Base-by-base conservation (phyloP, 2,329 filamentous ascomycete genomes). In the Penicillium sp. region DNA sequence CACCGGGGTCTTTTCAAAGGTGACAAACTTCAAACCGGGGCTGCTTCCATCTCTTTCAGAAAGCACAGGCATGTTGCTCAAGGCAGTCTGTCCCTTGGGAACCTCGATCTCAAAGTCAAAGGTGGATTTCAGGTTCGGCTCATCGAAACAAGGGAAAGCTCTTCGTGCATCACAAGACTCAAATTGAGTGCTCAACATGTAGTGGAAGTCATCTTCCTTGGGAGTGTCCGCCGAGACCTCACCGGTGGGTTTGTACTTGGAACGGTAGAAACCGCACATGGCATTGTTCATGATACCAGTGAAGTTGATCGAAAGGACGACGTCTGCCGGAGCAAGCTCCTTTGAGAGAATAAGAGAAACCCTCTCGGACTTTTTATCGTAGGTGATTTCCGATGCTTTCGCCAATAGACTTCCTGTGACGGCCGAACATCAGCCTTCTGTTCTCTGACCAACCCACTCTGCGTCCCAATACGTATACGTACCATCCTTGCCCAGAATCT, bases 91-190 rank as follows among this genome's bases (percentile, higher is more conserved):
- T 62, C 93, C 90, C 44, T 88, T 87, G 14, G 94, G 93, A 44
- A 97, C 83, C 77, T 97, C 93, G 59, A 99, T 88, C 67, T 92
- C 83, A 55, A 99, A 89, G 73, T 97, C 92, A 69, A 97, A 97
- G 2, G 92, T 93, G 10, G 94, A 91, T 78, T 99, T 99, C 60
- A 97, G 83, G 68, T 96, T 96, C 40, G 94, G 94, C 78, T 99
- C 94, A 70, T 99, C 94, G 69, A 97, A 97, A 78, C 94, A 99
- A 45, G 94, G 94, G 77, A 99, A 97, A 8, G 94, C 93, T 62
- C 92, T 84, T 61, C 94, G 88, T 57, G 94, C 94, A 76, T 99
- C 94, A 68, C 92, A 96, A 43, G 92, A 88, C 79, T 99, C 94
- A 70, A 99, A 99, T 72, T 99, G 94, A 45, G 94, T 99, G 79